Percentiles rank a stretch among this genome's conserved stretches.
Conservation (phyloP, 2,329 filamentous ascomycete species). For the Furcasterigmium sp. region DNA sequence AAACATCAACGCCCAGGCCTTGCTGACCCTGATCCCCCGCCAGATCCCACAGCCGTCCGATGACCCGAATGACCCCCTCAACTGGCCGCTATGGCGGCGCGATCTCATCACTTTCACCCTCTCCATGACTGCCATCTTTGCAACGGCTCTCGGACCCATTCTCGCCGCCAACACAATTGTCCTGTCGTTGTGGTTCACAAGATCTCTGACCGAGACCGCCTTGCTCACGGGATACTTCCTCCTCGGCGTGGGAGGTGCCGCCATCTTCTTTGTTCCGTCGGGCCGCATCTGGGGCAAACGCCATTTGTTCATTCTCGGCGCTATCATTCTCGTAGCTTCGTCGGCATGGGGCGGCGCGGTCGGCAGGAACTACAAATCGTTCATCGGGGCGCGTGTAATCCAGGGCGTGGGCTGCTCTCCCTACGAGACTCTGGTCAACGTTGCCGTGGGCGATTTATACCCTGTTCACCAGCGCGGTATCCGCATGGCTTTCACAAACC, state of each 20-base stretch:
- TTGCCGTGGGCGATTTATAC: slow-evolving; percentile 83
- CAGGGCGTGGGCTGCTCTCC: slow-evolving; percentile 85
- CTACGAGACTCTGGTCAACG: slow-evolving; percentile 86
- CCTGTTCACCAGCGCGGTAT: slow-evolving; percentile 80
- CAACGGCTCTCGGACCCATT: slow-evolving; percentile 77
- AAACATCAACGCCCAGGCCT: neutral
- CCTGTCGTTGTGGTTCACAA: slow-evolving; percentile 60
- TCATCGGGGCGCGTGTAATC: slow-evolving; percentile 74
- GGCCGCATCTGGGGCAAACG: slow-evolving; percentile 90
- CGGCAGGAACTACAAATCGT: slow-evolving; percentile 61
- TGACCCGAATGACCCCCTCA: slow-evolving; percentile 82
- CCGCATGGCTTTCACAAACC: slow-evolving; percentile 74
- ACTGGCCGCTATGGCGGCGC: slow-evolving; percentile 81
- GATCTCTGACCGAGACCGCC: slow-evolving; percentile 69
- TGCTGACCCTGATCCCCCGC: neutral
- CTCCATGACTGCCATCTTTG: slow-evolving; percentile 76
- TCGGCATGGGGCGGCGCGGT: slow-evolving; percentile 74
- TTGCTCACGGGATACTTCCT: slow-evolving; percentile 84
- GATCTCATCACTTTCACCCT: slow-evolving; percentile 76
- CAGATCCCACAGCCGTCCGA: slow-evolving; percentile 77
- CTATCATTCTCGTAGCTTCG: slow-evolving; percentile 65
- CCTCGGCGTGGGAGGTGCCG: slow-evolving; percentile 74
- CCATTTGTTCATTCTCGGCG: slow-evolving; percentile 78
- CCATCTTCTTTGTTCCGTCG: slow-evolving; percentile 80
- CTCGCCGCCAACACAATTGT: slow-evolving; percentile 85